Evolutionary conservation across 1,284 basidiomycete species (phyloP), one percentile per base, ranked within the genome.

Genomic region (Microbotryum scabiosae): DNA sequence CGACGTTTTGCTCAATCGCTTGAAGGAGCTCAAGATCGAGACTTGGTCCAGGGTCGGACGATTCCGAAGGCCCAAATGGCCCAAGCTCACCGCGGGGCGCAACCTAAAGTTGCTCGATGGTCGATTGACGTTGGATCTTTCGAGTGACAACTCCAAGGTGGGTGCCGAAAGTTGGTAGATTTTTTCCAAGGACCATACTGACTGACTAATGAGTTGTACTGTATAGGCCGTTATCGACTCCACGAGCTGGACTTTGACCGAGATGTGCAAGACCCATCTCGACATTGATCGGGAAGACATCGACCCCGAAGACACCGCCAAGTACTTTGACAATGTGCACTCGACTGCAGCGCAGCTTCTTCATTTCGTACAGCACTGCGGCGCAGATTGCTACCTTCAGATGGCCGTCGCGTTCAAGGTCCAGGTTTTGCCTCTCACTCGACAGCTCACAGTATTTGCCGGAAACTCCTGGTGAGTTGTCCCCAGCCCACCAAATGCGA

Each of bases 221-320:
- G 1, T 41, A 41, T 60, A 91, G 88, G 85, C 86, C 45, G 93
- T 94, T 88, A 94, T 97, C 71, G 78, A 85, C 21, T 98, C 90
- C 14, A 96, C 87, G 28, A 97, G 94, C 1, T 99, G 96, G 96
- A 96, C 93, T 3, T 78, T 98, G 60, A 93, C 90, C 10, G 96
- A 98, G 76, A 97, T 97, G 90, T 90, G 88, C 76, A 83, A 82
- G 65, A 90, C 91, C 0, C 88, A 96, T 73, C 82, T 99, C 68
- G 86, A 88, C 66, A 82, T 83, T 61, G 84, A 86, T 56, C 80
- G 92, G 47, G 86, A 94, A 73, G 92, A 96, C 67, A 92, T 97
- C 64, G 94, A 98, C 72, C 88, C 92, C 0, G 94, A 97, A 67
- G 94, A 98, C 71, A 93, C 90, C 0, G 85, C 90, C 20, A 82